A percentile compares a stretch with the other conserved stretches of the same genome.
Evolutionary conservation across 768 basidiomycete species (phyloP).

Genomic region (Mycena belliarum): DNA sequence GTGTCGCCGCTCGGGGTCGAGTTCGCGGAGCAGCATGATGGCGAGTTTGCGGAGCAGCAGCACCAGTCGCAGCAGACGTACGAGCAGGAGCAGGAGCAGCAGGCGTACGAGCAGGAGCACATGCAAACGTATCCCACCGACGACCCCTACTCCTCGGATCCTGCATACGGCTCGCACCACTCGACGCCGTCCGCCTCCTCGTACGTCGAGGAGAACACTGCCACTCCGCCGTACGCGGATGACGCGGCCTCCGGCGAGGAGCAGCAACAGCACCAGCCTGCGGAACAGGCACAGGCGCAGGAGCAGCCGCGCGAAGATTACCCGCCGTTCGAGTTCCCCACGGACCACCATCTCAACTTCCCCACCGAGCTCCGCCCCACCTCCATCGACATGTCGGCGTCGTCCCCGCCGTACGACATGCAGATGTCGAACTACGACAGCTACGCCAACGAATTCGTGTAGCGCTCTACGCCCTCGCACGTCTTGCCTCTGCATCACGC

Average conservation of each 20-base stretch:
- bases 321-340: slow-evolving; percentile 20
- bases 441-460: slow-evolving; percentile 21
- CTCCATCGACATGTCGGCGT: not conserved
- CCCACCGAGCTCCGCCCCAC: not conserved
- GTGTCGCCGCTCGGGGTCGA: slow-evolving; percentile 10
- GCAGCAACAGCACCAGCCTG: not conserved
- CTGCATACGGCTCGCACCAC: not conserved
- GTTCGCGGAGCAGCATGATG: slow-evolving; percentile 8
- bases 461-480: not conserved
- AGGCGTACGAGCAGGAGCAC: not conserved
- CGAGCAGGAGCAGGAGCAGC: not conserved
- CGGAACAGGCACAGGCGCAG: not conserved
- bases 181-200: slow-evolving; percentile 3
- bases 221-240: not conserved
- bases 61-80: not conserved
- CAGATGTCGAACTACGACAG: slow-evolving; percentile 6
- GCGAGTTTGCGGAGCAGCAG: slow-evolving; percentile 12
- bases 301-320: slow-evolving; percentile 1
- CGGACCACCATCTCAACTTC: slow-evolving; percentile 3
- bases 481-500: not conserved
- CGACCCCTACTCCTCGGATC: not conserved
- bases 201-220: not conserved
- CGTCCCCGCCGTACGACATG: not conserved
- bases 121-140: not conserved
- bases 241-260: not conserved